Evolutionary conservation across 768 basidiomycete genomes (phyloP), one percentile per base, ranked within the genome.

Genomic region (Suillus alpinus): DNA sequence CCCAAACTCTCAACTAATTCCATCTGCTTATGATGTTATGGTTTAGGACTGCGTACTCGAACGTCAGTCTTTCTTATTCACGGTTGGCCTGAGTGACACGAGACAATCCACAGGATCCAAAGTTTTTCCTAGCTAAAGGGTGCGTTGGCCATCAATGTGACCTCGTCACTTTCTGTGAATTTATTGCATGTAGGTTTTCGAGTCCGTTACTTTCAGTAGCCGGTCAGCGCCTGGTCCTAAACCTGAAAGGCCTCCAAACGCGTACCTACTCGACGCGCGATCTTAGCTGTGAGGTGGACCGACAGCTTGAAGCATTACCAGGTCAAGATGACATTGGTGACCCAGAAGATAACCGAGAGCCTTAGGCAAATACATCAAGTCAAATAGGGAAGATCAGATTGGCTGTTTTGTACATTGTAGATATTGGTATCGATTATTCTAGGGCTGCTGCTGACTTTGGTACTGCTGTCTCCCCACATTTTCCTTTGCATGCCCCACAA

Each of bases 211-310:
- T 65, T 66, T 74, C 23, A 46, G 55, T 60, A 59, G 59, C 61
- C 52, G 71, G 59, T 55, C 72, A 61, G 60, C 73, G 64, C 50
- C 69, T 66, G 57, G 67, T 65, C 37, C 60, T 66, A 59, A 71
- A 66, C 59, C 65, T 66, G 16, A 60, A 58, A 13, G 31, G 41
- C 63, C 63, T 67, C 4, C 59, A 52, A 23, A 16, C 29, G 20
- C 56, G 5, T 1, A 52, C 50, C 0, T 56, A 66, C 34, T 43
- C 59, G 41, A 68, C 56, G 2, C 43, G 41, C 51, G 57, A 71
- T 12, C 2, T 70, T 23, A 68, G 66, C 26, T 40, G 57, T 2
- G 66, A 67, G 57, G 59, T 67, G 14, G 61, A 67, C 13, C 61
- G 65, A 40, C 66, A 66, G 32, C 50, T 67, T 10, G 57, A 16